Evolutionary conservation across 768 basidiomycete genomes (phyloP).

Genomic region (Amanita molliuscula): DNA sequence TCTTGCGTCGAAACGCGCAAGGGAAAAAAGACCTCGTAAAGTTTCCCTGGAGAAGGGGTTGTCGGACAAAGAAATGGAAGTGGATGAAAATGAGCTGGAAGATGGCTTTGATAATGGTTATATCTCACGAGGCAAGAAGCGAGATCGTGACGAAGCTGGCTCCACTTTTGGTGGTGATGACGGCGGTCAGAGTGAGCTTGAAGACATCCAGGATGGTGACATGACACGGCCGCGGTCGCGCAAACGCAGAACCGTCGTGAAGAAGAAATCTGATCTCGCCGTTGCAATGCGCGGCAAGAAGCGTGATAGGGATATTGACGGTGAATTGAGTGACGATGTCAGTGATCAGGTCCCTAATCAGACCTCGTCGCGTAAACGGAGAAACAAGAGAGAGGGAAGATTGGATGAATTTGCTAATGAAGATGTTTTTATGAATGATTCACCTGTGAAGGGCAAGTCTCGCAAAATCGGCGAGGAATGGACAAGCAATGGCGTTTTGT

Average conservation of each 20-base stretch:
- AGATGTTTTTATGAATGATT: constrained; percentile 36
- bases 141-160: constrained; percentile 64
- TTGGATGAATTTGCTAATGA: constrained; percentile 20
- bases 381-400: constrained; percentile 30
- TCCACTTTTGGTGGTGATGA: constrained; percentile 63
- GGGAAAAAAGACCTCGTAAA: constrained; percentile 49
- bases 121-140: constrained; percentile 54
- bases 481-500: constrained; percentile 59
- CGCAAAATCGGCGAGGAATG: constrained; percentile 67
- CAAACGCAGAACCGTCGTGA: constrained; percentile 47
- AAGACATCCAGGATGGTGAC: constrained; percentile 28
- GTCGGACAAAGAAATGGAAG: constrained; percentile 32
- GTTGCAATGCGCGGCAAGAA: constrained; percentile 44
- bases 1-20: constrained; percentile 21
- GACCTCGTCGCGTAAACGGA: constrained; percentile 37
- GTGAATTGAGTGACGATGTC: constrained; percentile 32
- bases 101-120: constrained; percentile 31
- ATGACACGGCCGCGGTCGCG: constrained; percentile 36
- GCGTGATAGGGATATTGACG: constrained; percentile 49
- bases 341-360: constrained; percentile 20
- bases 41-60: constrained; percentile 33
- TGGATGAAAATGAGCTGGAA: constrained; percentile 33
- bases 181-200: constrained; percentile 26
- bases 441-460: constrained; percentile 40
- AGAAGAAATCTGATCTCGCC: constrained; percentile 38